Evolutionary conservation across 164 flowering plant genomes (phyloP), one percentile per base, ranked within the genome.

Genomic region (Akebia trifoliata): DNA sequence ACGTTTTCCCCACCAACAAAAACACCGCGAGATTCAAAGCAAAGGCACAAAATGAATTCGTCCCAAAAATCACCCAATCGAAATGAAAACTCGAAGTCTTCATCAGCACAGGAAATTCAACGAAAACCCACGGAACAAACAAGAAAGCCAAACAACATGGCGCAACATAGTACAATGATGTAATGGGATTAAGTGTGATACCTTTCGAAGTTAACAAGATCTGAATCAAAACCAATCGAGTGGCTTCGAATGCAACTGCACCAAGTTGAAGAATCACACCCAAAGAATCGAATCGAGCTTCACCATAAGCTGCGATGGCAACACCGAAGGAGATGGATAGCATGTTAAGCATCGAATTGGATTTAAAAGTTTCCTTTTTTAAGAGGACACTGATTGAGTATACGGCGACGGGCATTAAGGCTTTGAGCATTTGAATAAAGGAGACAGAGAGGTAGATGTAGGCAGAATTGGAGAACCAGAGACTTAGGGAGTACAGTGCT

Each of bases 371-470:
- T 37, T 77, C 81, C 45, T 66, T 69, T 32, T 66, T 63, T 30
- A 71, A 59, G 37, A 45, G 20, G 30, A 77, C 72, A 6, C 72
- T 68, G 52, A 72, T 66, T 12, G 74, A 69, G 54, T 77, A 77
- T 6, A 77, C 81, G 35, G 81, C 81, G 28, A 77, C 81, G 8
- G 81, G 81, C 81, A 77, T 77, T 0, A 77, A 51, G 42, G 81
- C 81, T 49, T 77, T 77, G 28, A 77, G 68, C 81, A 77, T 77
- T 51, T 77, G 81, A 37, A 76, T 76, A 61, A 76, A 76, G 12
- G 74, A 68, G 4, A 76, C 81, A 18, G 81, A 76, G 46, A 76
- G 61, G 60, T 71, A 76, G 31, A 76, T 76, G 59, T 76, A 76
- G 31, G 78, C 78, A n/a, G 78, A 74, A 45, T 76, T 76, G 22